Base-by-base conservation (phyloP, 805 yeast species). In the Clavispora fructus region DNA sequence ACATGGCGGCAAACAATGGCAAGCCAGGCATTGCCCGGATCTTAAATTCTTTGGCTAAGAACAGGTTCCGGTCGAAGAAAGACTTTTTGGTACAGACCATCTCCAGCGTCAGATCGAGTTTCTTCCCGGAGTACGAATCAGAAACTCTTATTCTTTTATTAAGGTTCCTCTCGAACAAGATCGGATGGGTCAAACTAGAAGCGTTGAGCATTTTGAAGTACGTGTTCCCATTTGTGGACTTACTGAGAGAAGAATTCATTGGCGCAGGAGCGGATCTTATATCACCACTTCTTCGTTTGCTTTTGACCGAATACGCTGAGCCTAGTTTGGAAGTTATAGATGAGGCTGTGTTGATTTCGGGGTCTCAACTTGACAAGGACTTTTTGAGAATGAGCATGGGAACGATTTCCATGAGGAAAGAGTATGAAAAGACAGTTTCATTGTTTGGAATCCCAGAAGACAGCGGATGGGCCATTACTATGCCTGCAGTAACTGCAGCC, bases 391-490 rank as follows among this genome's bases (percentile, higher is more conserved):
- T 94, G 83, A 85, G 95, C 55, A 77, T 92, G 59, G 97, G 97
- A 10, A 89, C 87, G 53, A 71, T 83, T 12, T 79, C 87, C 8
- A 73, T 86, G 54, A 80, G 85, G 55, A 87, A 85, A 52, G 95
- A 87, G 52, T 86, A 85, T 59, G 96, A 87, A 53, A 83, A 80
- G 54, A 84, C 94, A 3, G 90, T 94, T 0, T 89, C 97, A 0
- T 69, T 94, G 45, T 95, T 90, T 69, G 99, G 99, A 13, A 83
- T 92, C 23, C 98, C 99, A 0, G 92, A 87, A 50, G 96, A 87
- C 11, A 82, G 85, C 58, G 99, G 99, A 1, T 94, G 99, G 99
- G 84, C 97, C 0, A 82, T 95, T 42, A 95, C 98, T 1, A 86
- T 87, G 92, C 97, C 99, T 2, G 87, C 92, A 0, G 81, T 89